phyloP scores from a whole-genome alignment of 257 asterid genomes.

The Oldenlandia corymbosa region DNA sequence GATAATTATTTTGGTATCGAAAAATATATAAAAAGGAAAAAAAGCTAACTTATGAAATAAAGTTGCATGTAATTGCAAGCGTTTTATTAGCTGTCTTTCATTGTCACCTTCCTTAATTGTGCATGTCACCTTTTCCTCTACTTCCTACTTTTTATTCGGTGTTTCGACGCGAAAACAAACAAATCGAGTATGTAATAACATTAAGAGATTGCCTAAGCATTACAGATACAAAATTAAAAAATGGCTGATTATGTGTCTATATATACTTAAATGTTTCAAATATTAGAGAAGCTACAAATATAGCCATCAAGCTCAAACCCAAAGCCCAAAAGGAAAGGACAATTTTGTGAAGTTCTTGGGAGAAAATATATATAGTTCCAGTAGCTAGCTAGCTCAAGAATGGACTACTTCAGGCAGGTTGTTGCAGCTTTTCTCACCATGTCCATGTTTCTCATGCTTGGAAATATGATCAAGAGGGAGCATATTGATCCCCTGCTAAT shows the following conservation, averaged over 20 bases:
- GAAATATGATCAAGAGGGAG: constrained; percentile 2
- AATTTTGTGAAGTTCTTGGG: neutral
- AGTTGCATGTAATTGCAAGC: no score
- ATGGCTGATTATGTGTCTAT: neutral
- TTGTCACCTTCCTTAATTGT: neutral
- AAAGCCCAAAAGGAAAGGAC: neutral
- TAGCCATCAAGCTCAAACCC: neutral
- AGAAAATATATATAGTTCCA: constrained; percentile 22
- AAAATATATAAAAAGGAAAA: no score
- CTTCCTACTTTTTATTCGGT: neutral
- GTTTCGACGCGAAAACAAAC: neutral
- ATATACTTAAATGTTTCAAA: neutral
- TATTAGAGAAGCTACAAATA: no score
- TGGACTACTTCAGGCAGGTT: constrained; percentile 49
- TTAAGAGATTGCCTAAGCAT: neutral
- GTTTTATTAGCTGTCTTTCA: constrained; percentile 11
- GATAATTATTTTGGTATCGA: no score
- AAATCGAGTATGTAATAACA: neutral
- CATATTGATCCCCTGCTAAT: neutral
- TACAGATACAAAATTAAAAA: neutral
- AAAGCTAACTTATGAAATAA: no score
- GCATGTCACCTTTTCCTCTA: constrained; percentile 11
- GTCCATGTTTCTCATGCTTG: constrained; percentile 39
- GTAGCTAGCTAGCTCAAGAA: neutral
- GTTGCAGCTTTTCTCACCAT: constrained; percentile 54